Base-by-base conservation (phyloP, 202 grass and related monocot species). In the Tripidium arundinaceum region DNA sequence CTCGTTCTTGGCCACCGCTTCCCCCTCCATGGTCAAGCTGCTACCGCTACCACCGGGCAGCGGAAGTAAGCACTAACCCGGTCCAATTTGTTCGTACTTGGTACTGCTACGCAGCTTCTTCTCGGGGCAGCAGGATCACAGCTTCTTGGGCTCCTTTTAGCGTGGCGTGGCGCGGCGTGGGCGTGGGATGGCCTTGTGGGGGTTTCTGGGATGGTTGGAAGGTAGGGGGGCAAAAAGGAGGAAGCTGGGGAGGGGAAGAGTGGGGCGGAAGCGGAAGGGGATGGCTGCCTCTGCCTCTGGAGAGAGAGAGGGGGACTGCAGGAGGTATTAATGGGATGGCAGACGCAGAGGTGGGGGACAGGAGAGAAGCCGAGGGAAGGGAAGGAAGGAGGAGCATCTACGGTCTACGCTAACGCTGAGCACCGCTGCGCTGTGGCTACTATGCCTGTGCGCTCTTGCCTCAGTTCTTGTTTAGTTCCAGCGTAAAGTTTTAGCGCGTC, bases 151-250 rank as follows among this genome's bases (percentile, higher is more conserved):
- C 21, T 49, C 37, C 12, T 70, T 68, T 85, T 85, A 46, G 77
- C 33, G 13, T 45, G 82, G 61, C 11, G 31, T 4, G 31, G 31
- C 31, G 11, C 33, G 67, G 74, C 58, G 42, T 64, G 74, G 11
- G 75, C 12, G 36, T 27, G 64, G 42, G 24, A 3, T 79, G 65
- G 18, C 2, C 14, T 42, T 61, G 33, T 49, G 40, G 47, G 82
- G 57, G 83, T 42, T 85, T 82, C 74, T 90, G 62, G 75, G 60
- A 68, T 85, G 67, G 74, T 76, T 78, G 79, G 50, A 76, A 26
- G 78, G 78, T 77, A 59, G 83, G 83, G 83, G 87, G 83, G 87
- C 87, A 89, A 89, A 89, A 85, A 9, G 87, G 76, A 89, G 87
- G 75, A 82, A 74, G 74, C 21, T 68, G 75, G 68, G 63, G 22